A percentile compares a stretch with the other conserved stretches of the same genome.
These are phyloP conservation scores for Pseudocercospora ulei DNA, from an alignment of 2,329 filamentous ascomycete species.

Conservation along the genomic window DNA sequence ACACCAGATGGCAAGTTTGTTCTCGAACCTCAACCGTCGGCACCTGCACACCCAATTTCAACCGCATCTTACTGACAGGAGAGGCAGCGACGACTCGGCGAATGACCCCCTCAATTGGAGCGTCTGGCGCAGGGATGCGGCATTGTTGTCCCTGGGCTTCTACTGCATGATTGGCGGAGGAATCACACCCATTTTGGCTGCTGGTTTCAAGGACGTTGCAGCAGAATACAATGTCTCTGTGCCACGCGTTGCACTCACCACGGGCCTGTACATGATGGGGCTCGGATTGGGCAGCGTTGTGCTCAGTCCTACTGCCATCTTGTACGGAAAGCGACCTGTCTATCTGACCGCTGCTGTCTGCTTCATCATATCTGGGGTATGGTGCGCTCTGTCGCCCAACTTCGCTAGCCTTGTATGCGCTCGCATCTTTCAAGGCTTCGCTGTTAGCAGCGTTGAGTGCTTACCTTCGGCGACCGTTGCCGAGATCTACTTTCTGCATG, in stretches of 20 bases:
- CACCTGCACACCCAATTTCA: too few relatives aligned
- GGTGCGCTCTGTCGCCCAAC: conserved; percentile 75
- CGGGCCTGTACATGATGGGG: conserved; percentile 89
- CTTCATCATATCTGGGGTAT: conserved; percentile 67
- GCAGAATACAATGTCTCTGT: conserved; percentile 55
- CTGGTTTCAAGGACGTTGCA: conserved; percentile 77
- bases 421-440: conserved; percentile 76
- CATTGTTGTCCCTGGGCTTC: conserved; percentile 72
- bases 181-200: conserved; percentile 81
- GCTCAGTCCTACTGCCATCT: conserved; percentile 78
- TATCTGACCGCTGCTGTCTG: conserved; percentile 68
- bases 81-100: conserved; percentile 70
- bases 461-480: conserved; percentile 88
- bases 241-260: conserved; percentile 71
- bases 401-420: conserved; percentile 72
- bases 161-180: conserved; percentile 91
- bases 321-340: conserved; percentile 82
- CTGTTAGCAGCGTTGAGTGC: conserved; percentile 83
- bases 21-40: conserved; percentile 83
- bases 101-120: conserved; percentile 95
- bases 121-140: conserved; percentile 65
- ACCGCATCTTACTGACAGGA: too few relatives aligned
- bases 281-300: conserved; percentile 75
- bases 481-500: conserved; percentile 92
- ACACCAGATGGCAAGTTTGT: conserved; percentile 77